Base-by-base conservation (phyloP, 2,329 filamentous ascomycete genomes). In the Pseudogymnoascus sp. region DNA sequence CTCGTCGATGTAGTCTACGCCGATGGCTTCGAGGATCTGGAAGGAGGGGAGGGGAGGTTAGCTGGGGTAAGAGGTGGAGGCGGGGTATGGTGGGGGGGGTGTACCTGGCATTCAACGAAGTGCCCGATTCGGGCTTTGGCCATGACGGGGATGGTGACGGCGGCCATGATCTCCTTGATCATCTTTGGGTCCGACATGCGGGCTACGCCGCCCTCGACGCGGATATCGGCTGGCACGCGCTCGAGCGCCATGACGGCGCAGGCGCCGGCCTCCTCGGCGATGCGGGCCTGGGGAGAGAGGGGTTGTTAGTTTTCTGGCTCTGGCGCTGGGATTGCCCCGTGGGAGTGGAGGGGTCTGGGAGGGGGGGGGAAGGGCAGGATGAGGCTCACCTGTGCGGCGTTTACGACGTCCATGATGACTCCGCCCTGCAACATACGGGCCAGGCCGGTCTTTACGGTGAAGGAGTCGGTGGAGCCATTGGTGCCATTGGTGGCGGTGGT, bases 391-490 rank as follows among this genome's bases (percentile, higher is more conserved):
- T 90, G 93, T 74, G 91, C 89, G 26, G 92, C 90, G 76, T 93
- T 91, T 67, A 96, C 91, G 64, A 97, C 95, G 78, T 99, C 95
- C 95, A 99, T 99, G 78, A 99, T 99, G 69, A 99, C 95, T 72
- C 95, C 95, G 75, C 95, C 95, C 83, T 97, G 97, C 78, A 97
- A 82, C 95, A 99, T 99, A 78, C 96, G 90, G 23, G 95, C 95
- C 68, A 99, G 82, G 65, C 93, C 95, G 62, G 91, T 89, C 84
- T 99, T 99, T 83, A 97, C 88, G 69, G 87, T 87, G 78, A 97
- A 96, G 42, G 42, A 47, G 42, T 47, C 21, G 77, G 85, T 70
- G 17, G 65, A 66, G 35, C 70, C 68, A 33, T 64, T 66, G 33
- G 63, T 66, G 36, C 64, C 64, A 62, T 68, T 71, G 10, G 65